A percentile compares a stretch with the other conserved stretches of the same genome.
Conservation (phyloP, 352 stramenopile species). For the Pythium phragmitis region DNA sequence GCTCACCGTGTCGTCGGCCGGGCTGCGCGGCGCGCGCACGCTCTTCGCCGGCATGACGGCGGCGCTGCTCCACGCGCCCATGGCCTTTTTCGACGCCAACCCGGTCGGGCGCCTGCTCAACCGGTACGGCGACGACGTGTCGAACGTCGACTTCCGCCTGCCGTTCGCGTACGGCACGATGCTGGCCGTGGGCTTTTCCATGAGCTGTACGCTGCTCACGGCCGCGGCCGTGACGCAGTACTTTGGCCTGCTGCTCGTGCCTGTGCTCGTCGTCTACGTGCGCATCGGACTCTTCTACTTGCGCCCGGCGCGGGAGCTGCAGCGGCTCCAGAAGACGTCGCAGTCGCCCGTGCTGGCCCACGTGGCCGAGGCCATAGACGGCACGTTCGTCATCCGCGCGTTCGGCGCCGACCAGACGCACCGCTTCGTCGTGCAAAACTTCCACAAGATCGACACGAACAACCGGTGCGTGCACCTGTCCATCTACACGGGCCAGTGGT, state of each 20-base stretch:
- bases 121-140: slow-evolving; percentile 84
- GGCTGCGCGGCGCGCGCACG: slow-evolving; percentile 29
- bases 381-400: slow-evolving; percentile 42
- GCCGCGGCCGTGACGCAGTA: slow-evolving; percentile 70
- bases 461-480: slow-evolving; percentile 35
- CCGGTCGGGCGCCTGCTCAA: slow-evolving; percentile 85
- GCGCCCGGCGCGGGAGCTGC: slow-evolving; percentile 44
- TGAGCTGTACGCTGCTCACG: slow-evolving; percentile 52
- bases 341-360: slow-evolving; percentile 48
- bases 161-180: slow-evolving; percentile 28
- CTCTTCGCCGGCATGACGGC: slow-evolving; percentile 80
- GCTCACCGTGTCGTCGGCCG: slow-evolving; percentile 7
- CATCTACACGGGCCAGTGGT: slow-evolving; percentile 63
- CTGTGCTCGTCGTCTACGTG: slow-evolving; percentile 81
- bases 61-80: slow-evolving; percentile 79
- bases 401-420: slow-evolving; percentile 40
- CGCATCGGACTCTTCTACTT: slow-evolving; percentile 43
- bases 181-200: slow-evolving; percentile 60
- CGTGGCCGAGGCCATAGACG: slow-evolving; percentile 51
- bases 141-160: slow-evolving; percentile 72
- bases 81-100: slow-evolving; percentile 91
- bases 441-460: slow-evolving; percentile 23
- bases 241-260: slow-evolving; percentile 60
- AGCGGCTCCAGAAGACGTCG: slow-evolving; percentile 43
- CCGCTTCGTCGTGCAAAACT: slow-evolving; percentile 37